Conservation (phyloP, 2,329 filamentous ascomycete species). For the Ceratocystis huliohia region DNA sequence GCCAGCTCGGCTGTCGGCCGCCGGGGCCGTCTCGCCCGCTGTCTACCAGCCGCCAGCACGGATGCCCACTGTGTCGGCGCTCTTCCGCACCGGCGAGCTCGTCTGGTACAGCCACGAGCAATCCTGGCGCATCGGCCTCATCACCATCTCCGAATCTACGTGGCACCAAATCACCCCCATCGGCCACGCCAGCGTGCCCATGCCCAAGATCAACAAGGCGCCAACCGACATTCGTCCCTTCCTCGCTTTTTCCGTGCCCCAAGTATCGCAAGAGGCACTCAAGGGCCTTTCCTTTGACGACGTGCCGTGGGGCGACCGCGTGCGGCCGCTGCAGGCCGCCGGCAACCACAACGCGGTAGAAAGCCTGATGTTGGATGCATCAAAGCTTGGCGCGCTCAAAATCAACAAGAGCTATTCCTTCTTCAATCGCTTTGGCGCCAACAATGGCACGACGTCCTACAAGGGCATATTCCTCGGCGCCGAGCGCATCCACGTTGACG, state of each 20-base stretch:
- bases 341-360: slow-evolving; percentile 30
- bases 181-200: slow-evolving; percentile 30
- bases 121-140: slow-evolving; percentile 38
- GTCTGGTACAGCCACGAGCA: slow-evolving; percentile 39
- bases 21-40: slow-evolving; percentile 1
- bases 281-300: slow-evolving; percentile 32
- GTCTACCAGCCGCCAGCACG: slow-evolving; percentile 14
- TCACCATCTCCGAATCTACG: slow-evolving; percentile 28
- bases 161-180: slow-evolving; percentile 33
- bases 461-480: slow-evolving; percentile 40
- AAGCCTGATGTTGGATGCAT: slow-evolving; percentile 37
- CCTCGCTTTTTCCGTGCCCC: slow-evolving; percentile 39
- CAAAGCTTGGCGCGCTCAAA: slow-evolving; percentile 38
- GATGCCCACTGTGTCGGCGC: slow-evolving; percentile 24
- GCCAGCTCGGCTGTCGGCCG: neutral
- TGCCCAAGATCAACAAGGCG: slow-evolving; percentile 31
- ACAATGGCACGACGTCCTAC: slow-evolving; percentile 30
- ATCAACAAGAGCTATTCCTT: slow-evolving; percentile 39
- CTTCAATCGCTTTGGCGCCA: slow-evolving; percentile 31
- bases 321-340: slow-evolving; percentile 26
- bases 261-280: slow-evolving; percentile 31
- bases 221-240: slow-evolving; percentile 37
- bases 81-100: slow-evolving; percentile 39
- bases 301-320: slow-evolving; percentile 32
- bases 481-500: slow-evolving; percentile 37